Evolutionary conservation across 208 protist genomes (phyloP).

Genomic region (Acanthamoeba divionensis): DNA sequence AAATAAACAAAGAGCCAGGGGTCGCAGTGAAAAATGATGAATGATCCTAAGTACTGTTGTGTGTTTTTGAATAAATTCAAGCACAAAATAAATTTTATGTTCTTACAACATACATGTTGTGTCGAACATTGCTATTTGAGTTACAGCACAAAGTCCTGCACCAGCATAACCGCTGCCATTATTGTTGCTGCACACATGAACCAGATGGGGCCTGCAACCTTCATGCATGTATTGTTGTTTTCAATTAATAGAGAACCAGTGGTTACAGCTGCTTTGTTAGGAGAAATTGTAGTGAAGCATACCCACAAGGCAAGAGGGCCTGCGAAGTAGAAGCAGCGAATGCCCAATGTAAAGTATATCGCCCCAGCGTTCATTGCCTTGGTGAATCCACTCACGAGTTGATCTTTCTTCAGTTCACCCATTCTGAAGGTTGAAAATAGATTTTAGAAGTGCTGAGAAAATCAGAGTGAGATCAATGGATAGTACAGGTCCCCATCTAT

Average conservation of each 20-base stretch:
- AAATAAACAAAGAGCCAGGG: no score
- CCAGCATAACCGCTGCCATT: background rate
- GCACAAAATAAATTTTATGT: no score
- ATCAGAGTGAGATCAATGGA: no score
- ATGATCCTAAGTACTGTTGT: no score
- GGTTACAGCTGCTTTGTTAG: background rate
- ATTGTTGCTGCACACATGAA: constrained; percentile 5
- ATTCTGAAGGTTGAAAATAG: background rate
- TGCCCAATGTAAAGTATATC: background rate
- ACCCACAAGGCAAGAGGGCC: constrained; percentile 19
- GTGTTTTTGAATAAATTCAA: no score
- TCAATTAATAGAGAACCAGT: background rate
- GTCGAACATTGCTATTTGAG: no score
- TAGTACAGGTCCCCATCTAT: no score
- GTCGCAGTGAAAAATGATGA: no score
- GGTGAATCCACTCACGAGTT: background rate
- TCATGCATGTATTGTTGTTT: no score
- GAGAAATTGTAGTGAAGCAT: background rate
- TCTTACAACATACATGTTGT: no score
- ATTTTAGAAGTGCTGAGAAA: background rate
- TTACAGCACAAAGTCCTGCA: constrained; percentile 10
- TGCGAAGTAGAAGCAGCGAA: constrained; percentile 41
- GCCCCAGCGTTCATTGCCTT: background rate
- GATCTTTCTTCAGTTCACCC: background rate
- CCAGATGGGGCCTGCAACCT: constrained; percentile 11